These are phyloP conservation scores for Erigeron philadelphicus DNA, from an alignment of 140 eudicot species.

Conservation along the genomic window DNA sequence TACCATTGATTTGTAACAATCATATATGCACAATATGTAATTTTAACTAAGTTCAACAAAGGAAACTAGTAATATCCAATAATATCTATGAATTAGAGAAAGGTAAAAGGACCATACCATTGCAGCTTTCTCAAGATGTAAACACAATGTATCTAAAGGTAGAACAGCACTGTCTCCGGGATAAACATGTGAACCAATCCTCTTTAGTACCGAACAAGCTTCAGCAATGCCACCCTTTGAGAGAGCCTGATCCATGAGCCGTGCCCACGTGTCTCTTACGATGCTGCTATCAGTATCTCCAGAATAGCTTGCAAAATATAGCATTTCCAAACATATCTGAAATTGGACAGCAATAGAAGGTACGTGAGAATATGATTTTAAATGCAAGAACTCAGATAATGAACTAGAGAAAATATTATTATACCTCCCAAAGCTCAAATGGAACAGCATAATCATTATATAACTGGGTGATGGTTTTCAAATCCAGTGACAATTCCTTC, in stretches of 20 bases:
- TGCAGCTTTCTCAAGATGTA: conserved; percentile 97
- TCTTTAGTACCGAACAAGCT: conserved; percentile 86
- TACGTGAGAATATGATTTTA: not conserved
- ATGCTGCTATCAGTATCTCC: conserved; percentile 95
- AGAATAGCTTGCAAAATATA: conserved; percentile 87
- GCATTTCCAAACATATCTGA: conserved; percentile 91
- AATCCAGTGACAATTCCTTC: conserved; percentile 71
- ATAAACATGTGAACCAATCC: conserved; percentile 81
- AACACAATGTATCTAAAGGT: conserved; percentile 80
- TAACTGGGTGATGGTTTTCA: conserved; percentile 83
- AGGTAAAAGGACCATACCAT: conserved; percentile 38
- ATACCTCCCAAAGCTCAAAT: conserved; percentile 96
- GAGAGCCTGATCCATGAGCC: conserved; percentile 91
- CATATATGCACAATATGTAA: too few species aligned
- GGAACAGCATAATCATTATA: conserved; percentile 98
- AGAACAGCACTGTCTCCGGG: conserved; percentile 86
- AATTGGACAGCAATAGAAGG: conserved; percentile 2
- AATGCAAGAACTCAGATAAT: conserved; percentile 1
- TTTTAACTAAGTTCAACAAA: too few species aligned
- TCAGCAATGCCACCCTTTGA: conserved; percentile 93
- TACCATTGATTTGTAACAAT: too few species aligned
- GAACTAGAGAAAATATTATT: not conserved
- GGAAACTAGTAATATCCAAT: too few species aligned
- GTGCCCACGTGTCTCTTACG: conserved; percentile 85
- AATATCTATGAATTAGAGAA: not conserved